phyloP scores from a whole-genome alignment of 805 yeast genomes.

The Candida suzukii region DNA sequence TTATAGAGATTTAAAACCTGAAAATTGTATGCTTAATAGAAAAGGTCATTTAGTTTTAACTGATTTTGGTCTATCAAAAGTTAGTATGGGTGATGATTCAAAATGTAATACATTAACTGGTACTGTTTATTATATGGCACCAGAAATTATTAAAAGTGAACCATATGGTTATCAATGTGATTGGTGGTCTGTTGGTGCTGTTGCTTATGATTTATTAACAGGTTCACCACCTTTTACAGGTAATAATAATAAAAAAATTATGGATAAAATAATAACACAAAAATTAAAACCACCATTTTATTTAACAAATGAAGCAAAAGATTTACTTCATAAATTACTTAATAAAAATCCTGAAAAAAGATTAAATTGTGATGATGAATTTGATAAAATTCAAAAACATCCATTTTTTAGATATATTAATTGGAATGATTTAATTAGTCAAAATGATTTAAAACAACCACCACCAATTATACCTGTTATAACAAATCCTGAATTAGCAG shows the following conservation, averaged over 20 bases:
- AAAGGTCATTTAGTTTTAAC: slow-evolving; percentile 79
- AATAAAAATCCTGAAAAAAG: slow-evolving; percentile 68
- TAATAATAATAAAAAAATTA: slow-evolving; percentile 63
- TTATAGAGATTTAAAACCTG: slow-evolving; percentile 85
- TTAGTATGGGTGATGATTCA: slow-evolving; percentile 26
- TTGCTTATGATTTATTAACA: slow-evolving; percentile 69
- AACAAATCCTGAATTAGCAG: slow-evolving; percentile 77
- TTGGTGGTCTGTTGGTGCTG: slow-evolving; percentile 90
- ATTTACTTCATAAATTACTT: slow-evolving; percentile 55
- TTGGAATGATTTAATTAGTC: slow-evolving; percentile 54
- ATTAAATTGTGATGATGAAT: slow-evolving; percentile 46
- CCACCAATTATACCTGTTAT: slow-evolving; percentile 85
- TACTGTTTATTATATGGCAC: slow-evolving; percentile 85
- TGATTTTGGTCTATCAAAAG: slow-evolving; percentile 75
- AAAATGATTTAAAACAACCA: slow-evolving; percentile 45
- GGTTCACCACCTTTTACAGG: slow-evolving; percentile 91
- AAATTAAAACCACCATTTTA: slow-evolving; percentile 67
- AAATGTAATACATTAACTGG: slow-evolving; percentile 57
- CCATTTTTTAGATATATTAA: slow-evolving; percentile 70
- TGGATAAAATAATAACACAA: slow-evolving; percentile 67
- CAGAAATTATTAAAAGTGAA: slow-evolving; percentile 75
- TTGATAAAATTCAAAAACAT: slow-evolving; percentile 52
- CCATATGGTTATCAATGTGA: slow-evolving; percentile 76
- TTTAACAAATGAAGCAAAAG: slow-evolving; percentile 74
- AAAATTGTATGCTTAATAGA: slow-evolving; percentile 71